Base-by-base conservation (phyloP, 2,329 filamentous ascomycete species). In the Fusarium sp. region DNA sequence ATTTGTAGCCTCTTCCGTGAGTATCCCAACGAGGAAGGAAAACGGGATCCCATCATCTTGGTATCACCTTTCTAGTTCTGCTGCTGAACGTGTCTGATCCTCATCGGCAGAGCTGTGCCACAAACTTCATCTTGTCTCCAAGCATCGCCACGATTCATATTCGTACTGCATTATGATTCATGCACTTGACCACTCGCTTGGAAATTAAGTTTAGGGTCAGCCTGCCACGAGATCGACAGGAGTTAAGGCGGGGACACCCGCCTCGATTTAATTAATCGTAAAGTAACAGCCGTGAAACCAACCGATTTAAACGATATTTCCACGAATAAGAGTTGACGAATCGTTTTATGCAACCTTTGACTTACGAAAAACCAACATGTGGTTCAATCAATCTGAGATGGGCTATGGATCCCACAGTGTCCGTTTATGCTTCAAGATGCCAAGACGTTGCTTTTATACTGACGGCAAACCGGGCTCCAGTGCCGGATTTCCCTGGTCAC, bases 391-490 rank as follows among this genome's bases (percentile, higher is more conserved):
- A 62, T 34, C 39, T 62, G 45, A 62, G 36, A 57, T 19, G 34
- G 8, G 8, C 39, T 42, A 32, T 47, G 32, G 58, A 51, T 36
- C 17, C 17, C 26, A 12, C 17, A 19, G 36, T 42, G 17, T 24
- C 32, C 51, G 40, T 39, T 24, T 44, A 47, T 49, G 57, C 62
- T 62, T 62, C 50, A 62, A 43, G 42, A 20, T 28, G 57, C 59
- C 59, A 62, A 62, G 56, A 24, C 36, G 26, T 45, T 36, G 48
- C 39, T 42, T 30, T 60, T 17, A 21, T 40, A 14, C 7, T 39
- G 36, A 20, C 59, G 59, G 59, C 56, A 62, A 49, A 56, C 36
- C 59, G 57, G 57, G 57, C 42, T 45, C 11, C 11, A 15, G 46
- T 36, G 49, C 59, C 59, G 59, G 17, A 32, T 38, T 62, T 43